A percentile compares a stretch with the other conserved stretches of the same genome.
These are phyloP conservation scores for Chaetomidium leptoderma DNA, from an alignment of 495 filamentous ascomycete species.

Conservation along the genomic window DNA sequence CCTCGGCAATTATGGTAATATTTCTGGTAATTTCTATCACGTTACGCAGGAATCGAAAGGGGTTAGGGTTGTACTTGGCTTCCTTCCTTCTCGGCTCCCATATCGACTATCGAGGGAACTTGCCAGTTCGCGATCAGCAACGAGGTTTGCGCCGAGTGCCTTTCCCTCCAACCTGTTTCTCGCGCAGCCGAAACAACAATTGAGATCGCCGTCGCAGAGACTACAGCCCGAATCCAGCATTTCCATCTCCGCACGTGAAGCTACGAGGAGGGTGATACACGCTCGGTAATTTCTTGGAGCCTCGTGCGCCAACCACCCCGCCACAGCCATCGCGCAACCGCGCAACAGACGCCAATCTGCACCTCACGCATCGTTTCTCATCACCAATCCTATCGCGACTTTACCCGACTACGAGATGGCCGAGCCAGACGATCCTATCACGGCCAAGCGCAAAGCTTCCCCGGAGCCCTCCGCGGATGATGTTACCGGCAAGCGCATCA, in stretches of 20 bases:
- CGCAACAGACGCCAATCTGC: neutral
- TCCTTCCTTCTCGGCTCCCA: too few species aligned
- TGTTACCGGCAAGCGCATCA: constrained; percentile 24
- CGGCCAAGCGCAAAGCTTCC: constrained; percentile 29
- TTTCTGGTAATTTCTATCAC: constrained; percentile 5
- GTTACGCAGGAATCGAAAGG: neutral
- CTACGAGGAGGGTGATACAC: neutral
- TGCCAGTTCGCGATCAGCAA: neutral
- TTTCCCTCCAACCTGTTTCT: neutral
- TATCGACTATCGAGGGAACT: too few species aligned
- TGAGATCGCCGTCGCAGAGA: neutral
- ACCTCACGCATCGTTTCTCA: neutral
- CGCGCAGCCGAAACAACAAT: neutral
- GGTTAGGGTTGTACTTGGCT: constrained; percentile 1
- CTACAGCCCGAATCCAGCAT: neutral
- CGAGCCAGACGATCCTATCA: neutral
- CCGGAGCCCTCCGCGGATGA: constrained; percentile 15
- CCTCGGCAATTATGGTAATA: neutral
- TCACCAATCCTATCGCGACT: neutral
- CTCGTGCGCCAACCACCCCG: neutral
- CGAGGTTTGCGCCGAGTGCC: neutral
- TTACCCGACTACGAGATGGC: neutral
- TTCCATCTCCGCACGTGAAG: neutral
- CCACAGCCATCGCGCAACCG: neutral
- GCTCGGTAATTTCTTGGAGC: neutral